Percentiles rank a stretch among this genome's conserved stretches.
phyloP scores from a whole-genome alignment of 1,139 yeast species.

The Kluyveromyces sp. region DNA sequence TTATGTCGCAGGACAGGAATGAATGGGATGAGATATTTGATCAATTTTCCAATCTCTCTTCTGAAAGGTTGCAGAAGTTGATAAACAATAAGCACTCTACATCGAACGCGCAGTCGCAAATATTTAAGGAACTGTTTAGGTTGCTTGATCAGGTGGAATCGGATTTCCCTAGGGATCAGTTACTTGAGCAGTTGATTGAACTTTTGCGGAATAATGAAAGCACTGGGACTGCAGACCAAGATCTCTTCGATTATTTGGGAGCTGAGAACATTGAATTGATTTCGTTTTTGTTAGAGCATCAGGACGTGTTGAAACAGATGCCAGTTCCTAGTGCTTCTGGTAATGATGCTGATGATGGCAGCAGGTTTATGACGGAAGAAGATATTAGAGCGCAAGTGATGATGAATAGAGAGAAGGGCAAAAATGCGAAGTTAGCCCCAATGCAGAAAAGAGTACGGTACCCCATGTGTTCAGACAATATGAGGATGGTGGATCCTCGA shows the following conservation, averaged over 20 bases:
- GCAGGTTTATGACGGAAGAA: constrained; percentile 42
- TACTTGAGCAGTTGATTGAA: constrained; percentile 21
- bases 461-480: constrained; percentile 75
- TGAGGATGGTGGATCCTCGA: constrained; percentile 52
- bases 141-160: constrained; percentile 19
- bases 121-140: constrained; percentile 31
- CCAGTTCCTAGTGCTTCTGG: constrained; percentile 16
- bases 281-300: constrained; percentile 52
- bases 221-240: constrained; percentile 40
- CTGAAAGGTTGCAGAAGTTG: constrained; percentile 18
- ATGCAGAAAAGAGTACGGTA: constrained; percentile 46
- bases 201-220: neutral
- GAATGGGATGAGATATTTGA: constrained; percentile 34
- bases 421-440: constrained; percentile 44
- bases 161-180: constrained; percentile 18
- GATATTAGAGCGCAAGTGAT: constrained; percentile 52
- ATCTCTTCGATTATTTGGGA: constrained; percentile 73
- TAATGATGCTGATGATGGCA: constrained; percentile 8
- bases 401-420: constrained; percentile 46
- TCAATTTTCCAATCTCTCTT: constrained; percentile 32
- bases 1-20: constrained; percentile 28
- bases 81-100: neutral
- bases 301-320: constrained; percentile 30
- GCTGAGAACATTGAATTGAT: constrained; percentile 78
- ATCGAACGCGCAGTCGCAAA: neutral